Evolutionary conservation across 139 green algal genomes (phyloP).

Genomic region (Pseudopediastrum boryanum): DNA sequence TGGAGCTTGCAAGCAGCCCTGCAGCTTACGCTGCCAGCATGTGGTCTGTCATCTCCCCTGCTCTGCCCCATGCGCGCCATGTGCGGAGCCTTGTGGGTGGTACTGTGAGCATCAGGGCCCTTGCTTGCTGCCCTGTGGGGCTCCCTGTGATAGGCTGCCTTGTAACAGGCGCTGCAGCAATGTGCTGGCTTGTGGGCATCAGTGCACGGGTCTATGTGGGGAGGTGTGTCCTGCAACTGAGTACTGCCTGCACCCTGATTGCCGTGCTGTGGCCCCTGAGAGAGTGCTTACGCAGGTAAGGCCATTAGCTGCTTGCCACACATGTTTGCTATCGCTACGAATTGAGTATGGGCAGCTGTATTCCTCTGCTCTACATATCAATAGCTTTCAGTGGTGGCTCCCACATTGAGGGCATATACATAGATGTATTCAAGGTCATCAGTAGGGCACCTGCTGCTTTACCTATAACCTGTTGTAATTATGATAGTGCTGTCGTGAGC

Average conservation of each 20-base stretch:
- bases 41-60: conserved; percentile 42
- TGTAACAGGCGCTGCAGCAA: conserved; percentile 68
- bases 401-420: too few species aligned
- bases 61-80: conserved; percentile 55
- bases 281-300: not conserved
- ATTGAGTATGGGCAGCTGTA: too few species aligned
- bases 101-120: conserved; percentile 56
- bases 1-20: conserved; percentile 34
- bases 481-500: too few species aligned
- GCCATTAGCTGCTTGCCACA: too few species aligned
- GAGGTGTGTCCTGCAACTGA: conserved; percentile 42
- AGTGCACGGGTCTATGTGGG: conserved; percentile 62
- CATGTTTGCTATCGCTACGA: too few species aligned
- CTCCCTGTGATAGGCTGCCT: conserved; percentile 67
- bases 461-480: too few species aligned
- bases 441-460: too few species aligned
- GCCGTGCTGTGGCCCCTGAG: conserved; percentile 10
- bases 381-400: too few species aligned
- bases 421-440: too few species aligned
- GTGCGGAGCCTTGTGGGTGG: conserved; percentile 63
- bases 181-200: conserved; percentile 56
- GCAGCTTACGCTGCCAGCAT: conserved; percentile 44
- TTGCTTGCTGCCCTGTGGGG: conserved; percentile 72
- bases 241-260: conserved; percentile 23
- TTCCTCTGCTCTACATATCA: too few species aligned